Percentiles rank a stretch among this genome's conserved stretches.
Evolutionary conservation across 2,329 filamentous ascomycete species (phyloP).

Genomic region (Rachicladosporium sp.): DNA sequence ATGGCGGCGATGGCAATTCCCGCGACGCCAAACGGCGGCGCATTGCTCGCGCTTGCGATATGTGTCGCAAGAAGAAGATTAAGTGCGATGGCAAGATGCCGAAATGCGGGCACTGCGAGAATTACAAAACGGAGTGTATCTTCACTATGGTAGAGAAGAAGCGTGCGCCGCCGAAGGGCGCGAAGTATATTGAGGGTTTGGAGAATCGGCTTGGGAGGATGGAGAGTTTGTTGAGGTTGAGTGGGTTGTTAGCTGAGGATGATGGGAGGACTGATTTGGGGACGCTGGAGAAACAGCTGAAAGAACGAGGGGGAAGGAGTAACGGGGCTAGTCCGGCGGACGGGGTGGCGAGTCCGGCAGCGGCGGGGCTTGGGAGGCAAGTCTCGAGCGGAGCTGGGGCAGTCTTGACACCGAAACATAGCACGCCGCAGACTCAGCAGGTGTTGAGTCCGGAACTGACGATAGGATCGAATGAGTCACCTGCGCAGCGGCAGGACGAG

Average conservation of each 20-base stretch:
- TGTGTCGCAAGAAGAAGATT: constrained; percentile 93
- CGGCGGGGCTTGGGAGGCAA: not conserved
- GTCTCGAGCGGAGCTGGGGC: not conserved
- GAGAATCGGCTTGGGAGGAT: constrained; percentile 92
- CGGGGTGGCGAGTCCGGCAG: constrained; percentile 5
- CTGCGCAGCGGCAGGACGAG: constrained; percentile 17
- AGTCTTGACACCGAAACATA: not conserved
- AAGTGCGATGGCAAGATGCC: constrained; percentile 97
- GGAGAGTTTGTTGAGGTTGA: constrained; percentile 80
- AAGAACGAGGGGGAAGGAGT: constrained; percentile 30
- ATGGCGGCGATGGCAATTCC: constrained; percentile 15
- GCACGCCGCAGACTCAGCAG: constrained; percentile 3
- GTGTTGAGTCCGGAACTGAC: constrained; percentile 1
- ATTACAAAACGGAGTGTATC: constrained; percentile 95
- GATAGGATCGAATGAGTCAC: constrained; percentile 1
- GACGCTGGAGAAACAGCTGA: constrained; percentile 65
- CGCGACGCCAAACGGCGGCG: constrained; percentile 73
- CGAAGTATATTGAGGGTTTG: constrained; percentile 94
- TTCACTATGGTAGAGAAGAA: constrained; percentile 99
- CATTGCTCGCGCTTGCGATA: constrained; percentile 85
- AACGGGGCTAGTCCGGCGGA: constrained; percentile 24
- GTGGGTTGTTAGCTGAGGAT: constrained; percentile 74
- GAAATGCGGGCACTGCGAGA: constrained; percentile 87
- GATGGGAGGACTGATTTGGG: constrained; percentile 81
- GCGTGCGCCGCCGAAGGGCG: constrained; percentile 88